Conservation (phyloP, 306 rosid species). For the Casuarina cunninghamiana region DNA sequence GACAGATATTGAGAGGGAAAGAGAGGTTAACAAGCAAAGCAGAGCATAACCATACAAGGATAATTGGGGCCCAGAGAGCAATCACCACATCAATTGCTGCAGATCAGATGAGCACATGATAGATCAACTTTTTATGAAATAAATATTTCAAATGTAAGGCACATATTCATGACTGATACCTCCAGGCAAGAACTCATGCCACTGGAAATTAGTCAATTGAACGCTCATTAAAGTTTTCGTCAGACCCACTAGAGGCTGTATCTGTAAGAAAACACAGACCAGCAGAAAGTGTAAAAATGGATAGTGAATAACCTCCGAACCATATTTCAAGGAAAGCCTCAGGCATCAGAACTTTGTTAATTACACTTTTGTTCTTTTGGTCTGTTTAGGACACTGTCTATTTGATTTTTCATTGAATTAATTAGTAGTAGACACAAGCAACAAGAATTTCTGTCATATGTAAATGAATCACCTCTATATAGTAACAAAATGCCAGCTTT, state of each 20-base stretch:
- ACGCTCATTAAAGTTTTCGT: too few species aligned
- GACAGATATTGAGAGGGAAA: not conserved
- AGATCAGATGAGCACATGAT: conserved; percentile 32
- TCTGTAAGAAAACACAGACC: conserved; percentile 45
- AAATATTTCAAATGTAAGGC: too few species aligned
- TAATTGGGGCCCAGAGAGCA: conserved; percentile 98
- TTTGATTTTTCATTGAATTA: not conserved
- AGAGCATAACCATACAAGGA: conserved; percentile 71
- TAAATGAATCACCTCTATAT: too few species aligned
- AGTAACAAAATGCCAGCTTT: too few species aligned
- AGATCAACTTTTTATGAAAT: conserved; percentile 20
- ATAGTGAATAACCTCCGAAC: not conserved
- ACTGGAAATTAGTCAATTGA: too few species aligned
- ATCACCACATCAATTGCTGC: conserved; percentile 94
- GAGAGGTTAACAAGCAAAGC: conserved; percentile 1
- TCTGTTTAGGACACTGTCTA: not conserved
- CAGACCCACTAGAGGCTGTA: conserved; percentile 87
- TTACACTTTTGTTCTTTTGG: not conserved
- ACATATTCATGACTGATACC: too few species aligned
- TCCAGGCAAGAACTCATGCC: too few species aligned
- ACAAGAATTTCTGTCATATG: too few species aligned
- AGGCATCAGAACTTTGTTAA: not conserved
- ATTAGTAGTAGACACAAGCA: conserved; percentile 10
- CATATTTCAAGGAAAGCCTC: not conserved
- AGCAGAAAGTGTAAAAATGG: conserved; percentile 3